phyloP scores from a whole-genome alignment of 1,139 yeast species.

The Saccharomycopsis phalli region DNA sequence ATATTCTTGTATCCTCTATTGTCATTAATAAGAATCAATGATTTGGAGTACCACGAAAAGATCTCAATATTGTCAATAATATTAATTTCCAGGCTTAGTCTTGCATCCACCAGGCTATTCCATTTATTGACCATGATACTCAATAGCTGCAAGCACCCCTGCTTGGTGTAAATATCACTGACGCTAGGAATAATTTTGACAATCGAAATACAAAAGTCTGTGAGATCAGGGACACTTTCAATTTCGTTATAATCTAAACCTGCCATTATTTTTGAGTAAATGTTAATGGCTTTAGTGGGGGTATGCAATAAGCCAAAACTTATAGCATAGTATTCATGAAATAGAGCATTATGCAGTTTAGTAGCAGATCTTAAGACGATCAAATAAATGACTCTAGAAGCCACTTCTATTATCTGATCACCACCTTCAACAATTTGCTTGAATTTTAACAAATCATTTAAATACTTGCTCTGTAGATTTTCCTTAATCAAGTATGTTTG shows the following conservation, averaged over 20 bases:
- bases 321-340: constrained; percentile 29
- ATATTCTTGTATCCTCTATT: constrained; percentile 35
- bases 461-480: constrained; percentile 6
- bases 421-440: too few species aligned
- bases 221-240: constrained; percentile 23
- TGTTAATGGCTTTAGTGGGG: constrained; percentile 36
- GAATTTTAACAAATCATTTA: constrained; percentile 19
- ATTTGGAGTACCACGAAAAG: constrained; percentile 64
- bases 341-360: constrained; percentile 27
- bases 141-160: constrained; percentile 52
- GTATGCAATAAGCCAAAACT: constrained; percentile 29
- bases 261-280: constrained; percentile 44
- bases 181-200: not conserved
- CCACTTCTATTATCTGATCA: constrained; percentile 25
- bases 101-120: constrained; percentile 21
- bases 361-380: constrained; percentile 26
- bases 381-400: constrained; percentile 27
- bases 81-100: not conserved
- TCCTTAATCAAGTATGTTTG: constrained; percentile 20
- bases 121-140: constrained; percentile 55
- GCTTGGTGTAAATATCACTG: constrained; percentile 29
- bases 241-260: constrained; percentile 36
- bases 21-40: constrained; percentile 53
- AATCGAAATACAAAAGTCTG: constrained; percentile 19
- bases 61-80: constrained; percentile 36